Conservation (phyloP, 2,329 filamentous ascomycete genomes). For the Phaeophleospora eucalypticola region DNA sequence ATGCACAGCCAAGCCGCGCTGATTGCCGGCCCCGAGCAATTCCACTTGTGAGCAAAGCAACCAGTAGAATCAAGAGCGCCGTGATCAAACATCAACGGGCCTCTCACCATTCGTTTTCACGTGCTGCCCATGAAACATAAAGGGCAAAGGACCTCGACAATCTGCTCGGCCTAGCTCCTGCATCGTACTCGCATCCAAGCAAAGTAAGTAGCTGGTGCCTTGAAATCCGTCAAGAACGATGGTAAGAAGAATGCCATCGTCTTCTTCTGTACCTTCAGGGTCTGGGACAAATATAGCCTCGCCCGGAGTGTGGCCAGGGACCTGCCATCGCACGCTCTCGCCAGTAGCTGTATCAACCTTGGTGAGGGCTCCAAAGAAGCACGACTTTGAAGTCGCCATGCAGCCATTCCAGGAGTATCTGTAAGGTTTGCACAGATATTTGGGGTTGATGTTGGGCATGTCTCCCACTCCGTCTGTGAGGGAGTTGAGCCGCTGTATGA, state of each 20-base stretch:
- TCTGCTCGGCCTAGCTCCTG: slow-evolving; percentile 61
- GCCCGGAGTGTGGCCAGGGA: slow-evolving; percentile 59
- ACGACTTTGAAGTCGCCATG: slow-evolving; percentile 54
- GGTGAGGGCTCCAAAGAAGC: slow-evolving; percentile 58
- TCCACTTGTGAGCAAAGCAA: neutral
- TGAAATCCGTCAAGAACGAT: slow-evolving; percentile 60
- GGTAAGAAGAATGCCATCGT: slow-evolving; percentile 59
- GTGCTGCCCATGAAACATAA: slow-evolving; percentile 45
- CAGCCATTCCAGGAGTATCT: slow-evolving; percentile 56
- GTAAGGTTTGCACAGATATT: slow-evolving; percentile 49
- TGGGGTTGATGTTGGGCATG: slow-evolving; percentile 62
- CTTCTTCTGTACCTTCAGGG: slow-evolving; percentile 51
- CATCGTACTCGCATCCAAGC: slow-evolving; percentile 60
- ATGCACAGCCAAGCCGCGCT: too few species aligned
- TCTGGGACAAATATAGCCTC: slow-evolving; percentile 64
- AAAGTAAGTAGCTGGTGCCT: slow-evolving; percentile 60
- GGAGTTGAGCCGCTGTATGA: neutral
- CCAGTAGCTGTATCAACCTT: slow-evolving; percentile 62
- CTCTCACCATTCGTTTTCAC: neutral
- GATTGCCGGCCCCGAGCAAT: neutral
- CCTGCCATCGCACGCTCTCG: slow-evolving; percentile 53
- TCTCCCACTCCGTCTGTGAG: slow-evolving; percentile 45
- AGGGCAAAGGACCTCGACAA: slow-evolving; percentile 54
- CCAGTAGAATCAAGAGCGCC: neutral
- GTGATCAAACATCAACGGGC: neutral